Evolutionary conservation across 441 rosid genomes (phyloP), one percentile per base, ranked within the genome.

Genomic region (Hura crepitans): DNA sequence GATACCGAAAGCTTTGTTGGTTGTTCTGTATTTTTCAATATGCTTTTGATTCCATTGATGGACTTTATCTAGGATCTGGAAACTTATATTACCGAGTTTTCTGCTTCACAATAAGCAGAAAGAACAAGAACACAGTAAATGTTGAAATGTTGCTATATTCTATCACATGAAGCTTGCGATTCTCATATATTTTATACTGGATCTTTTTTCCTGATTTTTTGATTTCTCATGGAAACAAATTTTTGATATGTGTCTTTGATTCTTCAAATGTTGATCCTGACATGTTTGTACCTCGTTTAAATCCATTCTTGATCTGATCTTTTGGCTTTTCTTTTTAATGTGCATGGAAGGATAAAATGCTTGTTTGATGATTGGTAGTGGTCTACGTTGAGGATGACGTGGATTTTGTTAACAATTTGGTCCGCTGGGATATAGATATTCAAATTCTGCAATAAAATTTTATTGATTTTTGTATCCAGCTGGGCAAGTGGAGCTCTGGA

Each of bases 401-500:
- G 6, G 55, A 27, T 15, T 31, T 47, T 31, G 22, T 22, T 46
- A 20, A 39, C 30, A 67, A 67, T 46, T 0, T 10, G 37, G 54
- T 43, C 31, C 28, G 31, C 17, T 7, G 17, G 46, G 2, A 6
- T 3, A 20, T 35, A 22, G 51, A 3, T 30, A 42, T 8, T 42
- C 30, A 27, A 39, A 28, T 56, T 72, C 56, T 45, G 49, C 12
- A 64, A 49, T 45, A 46, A 56, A 13, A 12, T 62, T 42, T 27
- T 31, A 62, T 12, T 35, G 12, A 15, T 51, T 58, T 62, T 5
- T 62, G 63, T 23, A n/a, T 71, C 20, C 79, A 95, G 99, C 69
- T 95, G 99, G 99, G 97, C 89, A 15, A 95, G 99, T 78, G 98
- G 98, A 74, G 97, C 88, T 70, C 97, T 95, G 72, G 92, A 88